Evolutionary conservation across 306 rosid genomes (phyloP).

Genomic region (Prunus kanzakura): DNA sequence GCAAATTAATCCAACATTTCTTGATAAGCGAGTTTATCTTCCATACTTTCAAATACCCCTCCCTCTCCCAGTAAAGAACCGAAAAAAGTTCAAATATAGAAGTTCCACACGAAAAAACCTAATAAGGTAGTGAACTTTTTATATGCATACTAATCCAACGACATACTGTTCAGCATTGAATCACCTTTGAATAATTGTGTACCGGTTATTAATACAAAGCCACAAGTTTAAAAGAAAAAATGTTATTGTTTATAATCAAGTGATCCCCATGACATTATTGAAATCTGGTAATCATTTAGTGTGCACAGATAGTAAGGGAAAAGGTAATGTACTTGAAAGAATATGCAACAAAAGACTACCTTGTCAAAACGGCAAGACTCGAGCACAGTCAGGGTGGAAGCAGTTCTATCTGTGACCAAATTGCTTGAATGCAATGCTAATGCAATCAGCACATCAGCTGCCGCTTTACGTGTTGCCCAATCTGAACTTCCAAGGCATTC

Average conservation of each 20-base stretch:
- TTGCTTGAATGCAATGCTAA: conserved; percentile 80
- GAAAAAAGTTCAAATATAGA: background rate
- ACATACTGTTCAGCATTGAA: background rate
- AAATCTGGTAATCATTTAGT: background rate
- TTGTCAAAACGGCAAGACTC: conserved; percentile 93
- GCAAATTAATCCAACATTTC: background rate
- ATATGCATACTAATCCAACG: background rate
- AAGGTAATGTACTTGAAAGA: background rate
- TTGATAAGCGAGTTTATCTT: background rate
- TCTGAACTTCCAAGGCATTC: conserved; percentile 80
- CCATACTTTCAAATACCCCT: background rate
- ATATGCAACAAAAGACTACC: conserved; percentile 50
- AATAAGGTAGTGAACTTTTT: background rate
- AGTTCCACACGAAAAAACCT: background rate
- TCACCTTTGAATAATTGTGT: background rate
- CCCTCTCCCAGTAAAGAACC: background rate
- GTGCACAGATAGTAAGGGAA: background rate
- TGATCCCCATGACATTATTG: background rate
- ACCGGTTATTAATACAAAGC: background rate
- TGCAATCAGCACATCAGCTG: conserved; percentile 76
- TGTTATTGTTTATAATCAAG: background rate
- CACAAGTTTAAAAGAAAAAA: background rate
- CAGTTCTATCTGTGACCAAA: conserved; percentile 53
- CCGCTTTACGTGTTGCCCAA: conserved; percentile 99
- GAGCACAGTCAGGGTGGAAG: conserved; percentile 58